phyloP scores from a whole-genome alignment of 306 rosid species.

The Acacia confusa region DNA sequence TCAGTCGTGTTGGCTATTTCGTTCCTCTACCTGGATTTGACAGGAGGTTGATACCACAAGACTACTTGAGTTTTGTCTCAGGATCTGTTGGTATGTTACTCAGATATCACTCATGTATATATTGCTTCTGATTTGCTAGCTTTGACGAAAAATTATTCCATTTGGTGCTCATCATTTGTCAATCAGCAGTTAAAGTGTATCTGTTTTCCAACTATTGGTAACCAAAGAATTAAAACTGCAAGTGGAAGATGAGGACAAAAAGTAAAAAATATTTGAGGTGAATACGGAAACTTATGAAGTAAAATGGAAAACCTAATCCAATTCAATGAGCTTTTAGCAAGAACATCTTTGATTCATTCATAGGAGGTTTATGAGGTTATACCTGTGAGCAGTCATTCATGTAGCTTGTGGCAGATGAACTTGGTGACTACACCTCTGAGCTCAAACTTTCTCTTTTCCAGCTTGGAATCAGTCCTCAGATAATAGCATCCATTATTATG shows the following conservation, averaged over 20 bases:
- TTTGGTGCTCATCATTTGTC: slow-evolving; percentile 7
- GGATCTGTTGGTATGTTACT: slow-evolving; percentile 80
- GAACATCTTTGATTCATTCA: slow-evolving; percentile 12
- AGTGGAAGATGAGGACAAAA: neutral
- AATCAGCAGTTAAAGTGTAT: neutral
- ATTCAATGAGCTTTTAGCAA: neutral
- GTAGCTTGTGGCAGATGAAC: slow-evolving; percentile 85
- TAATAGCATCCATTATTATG: slow-evolving; percentile 91
- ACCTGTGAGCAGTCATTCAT: slow-evolving; percentile 37
- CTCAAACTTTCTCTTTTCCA: slow-evolving; percentile 94
- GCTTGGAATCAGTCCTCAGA: slow-evolving; percentile 99
- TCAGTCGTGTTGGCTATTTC: slow-evolving; percentile 93
- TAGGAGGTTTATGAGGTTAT: slow-evolving; percentile 35
- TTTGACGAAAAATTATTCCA: neutral
- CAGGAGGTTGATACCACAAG: slow-evolving; percentile 91
- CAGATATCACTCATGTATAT: neutral
- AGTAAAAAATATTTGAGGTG: neutral
- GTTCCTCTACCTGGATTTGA: slow-evolving; percentile 97
- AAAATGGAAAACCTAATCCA: slow-evolving; percentile 10
- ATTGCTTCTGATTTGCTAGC: neutral
- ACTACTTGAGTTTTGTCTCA: slow-evolving; percentile 85
- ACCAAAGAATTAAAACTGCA: neutral
- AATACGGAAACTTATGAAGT: slow-evolving; percentile 17
- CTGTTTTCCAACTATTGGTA: neutral
- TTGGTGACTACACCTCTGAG: slow-evolving; percentile 81